A percentile compares a stretch with the other conserved stretches of the same genome.
Evolutionary conservation across 169 alveolate genomes (phyloP).

Genomic region (Fabrea salina): DNA sequence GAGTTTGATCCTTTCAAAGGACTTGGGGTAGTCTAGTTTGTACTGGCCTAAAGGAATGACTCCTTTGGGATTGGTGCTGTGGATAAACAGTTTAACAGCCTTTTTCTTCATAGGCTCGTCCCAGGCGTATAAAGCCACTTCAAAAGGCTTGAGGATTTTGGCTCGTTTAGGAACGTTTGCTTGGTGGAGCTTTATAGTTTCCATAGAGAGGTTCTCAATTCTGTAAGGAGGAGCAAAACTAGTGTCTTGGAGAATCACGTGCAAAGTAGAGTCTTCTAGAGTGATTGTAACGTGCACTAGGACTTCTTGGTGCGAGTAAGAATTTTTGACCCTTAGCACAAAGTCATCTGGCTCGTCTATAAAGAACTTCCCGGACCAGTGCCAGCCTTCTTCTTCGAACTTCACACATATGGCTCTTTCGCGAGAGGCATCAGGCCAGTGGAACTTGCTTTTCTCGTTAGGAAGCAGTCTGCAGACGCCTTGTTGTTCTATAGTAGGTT

Average conservation of each 20-base stretch:
- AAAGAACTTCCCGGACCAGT: conserved; percentile 22
- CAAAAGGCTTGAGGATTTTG: conserved; percentile 26
- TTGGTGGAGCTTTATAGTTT: conserved; percentile 13
- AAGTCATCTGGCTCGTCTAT: conserved; percentile 26
- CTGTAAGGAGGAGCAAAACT: conserved; percentile 32
- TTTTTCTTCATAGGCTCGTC: conserved; percentile 27
- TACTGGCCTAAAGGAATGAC: not conserved
- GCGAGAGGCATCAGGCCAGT: conserved; percentile 25
- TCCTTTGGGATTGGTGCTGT: not conserved
- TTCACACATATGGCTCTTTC: not conserved
- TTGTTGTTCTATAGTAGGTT: not conserved
- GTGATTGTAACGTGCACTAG: conserved; percentile 26
- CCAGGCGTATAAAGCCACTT: conserved; percentile 12
- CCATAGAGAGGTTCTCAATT: conserved; percentile 35
- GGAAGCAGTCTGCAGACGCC: conserved; percentile 33
- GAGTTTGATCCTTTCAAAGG: not conserved
- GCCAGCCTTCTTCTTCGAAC: conserved; percentile 28
- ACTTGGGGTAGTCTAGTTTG: not conserved
- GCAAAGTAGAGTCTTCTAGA: conserved; percentile 5
- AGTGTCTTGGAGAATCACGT: conserved; percentile 26
- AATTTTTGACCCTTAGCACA: conserved; percentile 1
- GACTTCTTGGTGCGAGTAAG: not conserved
- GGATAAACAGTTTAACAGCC: not conserved
- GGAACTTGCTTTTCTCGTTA: conserved; percentile 21
- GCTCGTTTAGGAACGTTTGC: not conserved